These are phyloP conservation scores for Chaetoceros tenuissimus DNA, from an alignment of 108 stramenopile genomes.

Conservation along the genomic window DNA sequence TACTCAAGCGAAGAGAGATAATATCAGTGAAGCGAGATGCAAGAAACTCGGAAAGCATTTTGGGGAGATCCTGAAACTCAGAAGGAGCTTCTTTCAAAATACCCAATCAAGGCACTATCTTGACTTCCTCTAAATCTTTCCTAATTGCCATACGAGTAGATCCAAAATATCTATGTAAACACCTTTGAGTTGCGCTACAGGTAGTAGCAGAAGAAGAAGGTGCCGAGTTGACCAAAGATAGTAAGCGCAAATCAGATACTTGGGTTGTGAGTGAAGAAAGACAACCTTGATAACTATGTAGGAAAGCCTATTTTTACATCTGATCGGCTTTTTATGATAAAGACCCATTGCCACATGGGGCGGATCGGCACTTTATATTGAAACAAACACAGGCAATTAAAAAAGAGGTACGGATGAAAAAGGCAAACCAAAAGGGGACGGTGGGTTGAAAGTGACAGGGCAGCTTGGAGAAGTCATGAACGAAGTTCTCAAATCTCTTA, in stretches of 20 bases:
- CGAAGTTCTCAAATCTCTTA: constrained; percentile 91
- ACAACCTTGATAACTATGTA: constrained; percentile 83
- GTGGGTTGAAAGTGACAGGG: constrained; percentile 82
- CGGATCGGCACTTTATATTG: constrained; percentile 93
- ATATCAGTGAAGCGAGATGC: too few relatives aligned
- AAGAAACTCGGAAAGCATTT: too few relatives aligned
- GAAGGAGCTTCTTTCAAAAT: too few relatives aligned
- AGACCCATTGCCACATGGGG: constrained; percentile 90
- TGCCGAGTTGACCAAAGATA: constrained; percentile 58
- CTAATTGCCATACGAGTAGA: too few relatives aligned
- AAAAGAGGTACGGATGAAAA: constrained; percentile 52
- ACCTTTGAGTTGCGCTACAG: constrained; percentile 77
- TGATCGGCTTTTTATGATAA: constrained; percentile 89
- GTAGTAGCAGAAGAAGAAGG: constrained; percentile 85
- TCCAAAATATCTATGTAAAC: too few relatives aligned
- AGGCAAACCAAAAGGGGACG: constrained; percentile 68
- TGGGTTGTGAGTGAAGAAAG: constrained; percentile 57
- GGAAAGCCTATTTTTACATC: constrained; percentile 91
- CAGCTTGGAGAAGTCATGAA: constrained; percentile 95
- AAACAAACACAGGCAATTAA: constrained; percentile 89
- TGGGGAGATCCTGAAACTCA: too few relatives aligned
- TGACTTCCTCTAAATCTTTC: too few relatives aligned
- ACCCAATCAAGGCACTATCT: too few relatives aligned
- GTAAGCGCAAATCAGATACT: constrained; percentile 56
- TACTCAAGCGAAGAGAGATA: too few relatives aligned